Base-by-base conservation (phyloP, 306 rosid genomes). In the Vachellia collinsii region DNA sequence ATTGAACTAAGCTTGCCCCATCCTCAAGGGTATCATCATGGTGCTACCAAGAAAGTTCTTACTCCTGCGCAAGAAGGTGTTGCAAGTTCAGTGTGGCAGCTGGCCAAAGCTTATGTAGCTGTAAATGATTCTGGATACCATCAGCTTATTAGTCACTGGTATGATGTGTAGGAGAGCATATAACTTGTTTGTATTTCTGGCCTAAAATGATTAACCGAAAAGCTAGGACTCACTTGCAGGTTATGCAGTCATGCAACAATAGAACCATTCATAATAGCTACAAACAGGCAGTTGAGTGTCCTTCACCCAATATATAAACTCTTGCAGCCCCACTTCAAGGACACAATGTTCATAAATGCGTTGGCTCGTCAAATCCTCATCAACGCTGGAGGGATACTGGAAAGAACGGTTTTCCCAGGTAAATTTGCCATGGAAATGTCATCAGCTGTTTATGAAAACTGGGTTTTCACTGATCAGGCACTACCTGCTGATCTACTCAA, bases 121-220 rank as follows among this genome's bases (percentile, higher is more conserved):
- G 96, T 95, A 4, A 93, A 88, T 50, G 99, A 95, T 87, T 93
- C 98, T 16, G 99, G 98, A 64, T 95, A 91, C 78, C 99, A 95
- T 79, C 98, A 95, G 74, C 89, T 95, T 44, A 84, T 95, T 75
- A 90, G 97, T 87, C 99, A 95, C 84, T 95, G 99, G 99, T 94
- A 94, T 46, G 81, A 51, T 10, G 20, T 54, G 16, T 68, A 77
- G 16, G 47, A 41, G 56, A 72, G 17, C 17, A 16, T 36, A 2
- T 59, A 65, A 22, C 47, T 72, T 70, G 25, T 50, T 53, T 71
- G 29, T 22, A 14, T 36, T 59, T 80, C 71, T 62, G 34, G 36
- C 58, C 51, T 66, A 38, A 51, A 4, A 54, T 54, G 23, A 36
- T 54, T 78, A 63, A 69, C 7, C 9, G 58, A 56, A 71, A 13